Base-by-base conservation (phyloP, 257 asterid genomes). In the Ballota nigra region DNA sequence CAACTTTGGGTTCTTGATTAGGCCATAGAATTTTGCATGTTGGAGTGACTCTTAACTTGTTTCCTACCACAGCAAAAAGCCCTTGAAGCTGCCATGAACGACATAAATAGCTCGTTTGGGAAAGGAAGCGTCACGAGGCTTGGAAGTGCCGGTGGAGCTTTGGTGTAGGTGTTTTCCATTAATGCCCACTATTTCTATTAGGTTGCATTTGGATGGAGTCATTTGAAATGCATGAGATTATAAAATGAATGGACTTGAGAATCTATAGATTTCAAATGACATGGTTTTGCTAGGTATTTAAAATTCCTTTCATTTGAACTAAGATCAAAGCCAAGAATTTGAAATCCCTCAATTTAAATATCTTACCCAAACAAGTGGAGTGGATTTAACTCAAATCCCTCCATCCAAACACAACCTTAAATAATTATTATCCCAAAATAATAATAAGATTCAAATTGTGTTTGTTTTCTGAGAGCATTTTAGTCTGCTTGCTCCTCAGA, bases 81-180 rank as follows among this genome's bases (percentile, higher is more conserved):
- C 34, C 83, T 94, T 74, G 99, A 94, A 65, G 95, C 96, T 51
- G 99, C 96, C 66, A 94, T 91, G 99, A 90, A 86, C 23, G 99
- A 94, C 74, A 91, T 94, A 81, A 91, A 94, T 75, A 94, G 80
- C 78, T 91, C 97, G 10, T 94, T 94, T 68, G 99, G 99, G 73
- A 94, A 94, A 73, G 99, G 99, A 81, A 94, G 98, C 56, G 97
- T 94, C 63, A 94, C 99, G 36, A 84, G 98, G 81, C 86, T 94
- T 69, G 99, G 98, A 69, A 91, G 99, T 81, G 90, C 92, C 20
- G 99, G 99, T 49, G 97, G 99, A 75, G 99, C 99, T 64, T 83
- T 94, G 56, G 99, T 94, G 99, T 94, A 86, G 56, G 97, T 78
- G 65, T 73, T 68, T 73, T 74, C 65, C 26, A 36, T 79, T 71